Evolutionary conservation across 2,329 filamentous ascomycete species (phyloP).

Genomic region (Xylaria sp.): DNA sequence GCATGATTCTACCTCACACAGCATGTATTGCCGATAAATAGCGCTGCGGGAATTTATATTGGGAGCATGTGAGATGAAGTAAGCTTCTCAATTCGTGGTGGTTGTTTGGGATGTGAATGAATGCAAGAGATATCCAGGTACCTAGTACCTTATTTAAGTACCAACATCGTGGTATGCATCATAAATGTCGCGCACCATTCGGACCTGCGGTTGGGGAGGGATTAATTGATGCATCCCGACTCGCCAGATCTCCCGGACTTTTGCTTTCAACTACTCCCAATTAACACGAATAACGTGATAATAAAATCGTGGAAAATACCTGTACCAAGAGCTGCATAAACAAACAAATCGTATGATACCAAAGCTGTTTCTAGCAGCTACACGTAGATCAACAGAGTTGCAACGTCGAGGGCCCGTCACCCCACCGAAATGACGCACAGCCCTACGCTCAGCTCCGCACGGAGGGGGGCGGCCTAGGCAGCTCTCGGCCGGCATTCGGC

Average conservation of each 20-base stretch:
- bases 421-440: slow-evolving; percentile 22
- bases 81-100: not conserved
- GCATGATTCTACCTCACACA: not conserved
- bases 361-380: not conserved
- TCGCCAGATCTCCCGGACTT: not conserved
- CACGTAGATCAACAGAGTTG: not conserved
- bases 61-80: not conserved
- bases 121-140: no score
- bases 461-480: not conserved
- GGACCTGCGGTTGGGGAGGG: slow-evolving; percentile 4
- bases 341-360: slow-evolving; percentile 4
- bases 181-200: slow-evolving; percentile 15
- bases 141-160: no score
- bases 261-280: not conserved
- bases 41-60: slow-evolving; percentile 17
- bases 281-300: no score
- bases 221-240: not conserved
- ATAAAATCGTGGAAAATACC: no score
- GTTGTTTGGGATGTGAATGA: no score
- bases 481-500: slow-evolving; percentile 20
- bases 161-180: no score
- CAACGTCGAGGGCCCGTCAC: not conserved
- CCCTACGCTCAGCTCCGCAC: slow-evolving; percentile 21
- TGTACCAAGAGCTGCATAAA: not conserved
- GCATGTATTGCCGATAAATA: not conserved